These are phyloP conservation scores for Ophiobolus disseminans DNA, from an alignment of 2,329 filamentous ascomycete species.

Conservation along the genomic window DNA sequence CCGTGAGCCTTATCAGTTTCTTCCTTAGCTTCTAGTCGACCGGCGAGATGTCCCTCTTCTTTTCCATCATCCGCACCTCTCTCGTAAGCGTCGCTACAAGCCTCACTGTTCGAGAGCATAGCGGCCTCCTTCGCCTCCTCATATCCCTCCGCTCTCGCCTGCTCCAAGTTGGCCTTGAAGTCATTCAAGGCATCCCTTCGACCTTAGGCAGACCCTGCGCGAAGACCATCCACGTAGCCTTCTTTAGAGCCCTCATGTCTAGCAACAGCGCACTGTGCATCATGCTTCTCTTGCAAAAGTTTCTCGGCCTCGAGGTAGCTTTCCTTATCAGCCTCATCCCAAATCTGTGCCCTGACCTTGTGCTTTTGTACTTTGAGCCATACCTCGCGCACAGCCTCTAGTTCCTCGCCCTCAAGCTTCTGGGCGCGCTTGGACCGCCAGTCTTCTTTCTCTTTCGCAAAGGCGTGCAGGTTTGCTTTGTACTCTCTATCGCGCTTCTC, in stretches of 20 bases:
- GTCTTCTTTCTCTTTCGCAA: background rate
- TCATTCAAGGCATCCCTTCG: background rate
- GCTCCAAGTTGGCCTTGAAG: background rate
- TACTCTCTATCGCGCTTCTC: background rate
- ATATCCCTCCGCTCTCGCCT: background rate
- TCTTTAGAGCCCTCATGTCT: background rate
- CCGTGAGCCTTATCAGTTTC: too few species aligned
- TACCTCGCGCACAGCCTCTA: background rate
- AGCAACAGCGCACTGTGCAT: background rate
- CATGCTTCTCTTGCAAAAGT: background rate
- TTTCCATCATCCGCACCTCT: background rate
- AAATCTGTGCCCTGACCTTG: background rate
- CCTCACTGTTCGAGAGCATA: background rate
- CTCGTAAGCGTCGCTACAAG: background rate
- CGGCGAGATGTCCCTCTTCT: background rate
- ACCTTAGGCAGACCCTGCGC: background rate
- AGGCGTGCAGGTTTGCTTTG: background rate
- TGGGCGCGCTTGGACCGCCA: background rate
- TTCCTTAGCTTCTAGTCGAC: background rate
- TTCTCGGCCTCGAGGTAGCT: background rate
- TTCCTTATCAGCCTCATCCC: background rate
- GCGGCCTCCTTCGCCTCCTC: background rate
- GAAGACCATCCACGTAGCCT: background rate
- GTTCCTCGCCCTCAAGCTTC: background rate
- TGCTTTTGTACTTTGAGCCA: background rate